These are phyloP conservation scores for Emericellopsis atlantica DNA, from an alignment of 2,329 filamentous ascomycete genomes.

Conservation along the genomic window DNA sequence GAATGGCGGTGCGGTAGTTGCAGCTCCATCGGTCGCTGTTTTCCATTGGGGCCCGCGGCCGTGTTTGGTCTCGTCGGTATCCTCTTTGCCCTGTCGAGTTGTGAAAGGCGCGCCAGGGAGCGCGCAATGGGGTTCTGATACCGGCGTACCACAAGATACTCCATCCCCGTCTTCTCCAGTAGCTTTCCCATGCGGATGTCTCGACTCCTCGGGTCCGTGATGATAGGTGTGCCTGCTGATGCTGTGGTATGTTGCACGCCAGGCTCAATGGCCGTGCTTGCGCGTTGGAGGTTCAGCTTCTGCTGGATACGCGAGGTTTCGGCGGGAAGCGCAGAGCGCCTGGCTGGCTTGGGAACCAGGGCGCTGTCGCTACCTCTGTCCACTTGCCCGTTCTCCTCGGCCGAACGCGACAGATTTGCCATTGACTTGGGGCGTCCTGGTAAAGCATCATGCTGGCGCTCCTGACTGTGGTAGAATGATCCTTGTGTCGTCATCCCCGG, in stretches of 20 bases:
- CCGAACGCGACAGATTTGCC: slow-evolving; percentile 17
- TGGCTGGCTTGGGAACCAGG: slow-evolving; percentile 30
- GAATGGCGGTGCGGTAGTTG: slow-evolving; percentile 14
- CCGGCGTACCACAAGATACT: slow-evolving; percentile 61
- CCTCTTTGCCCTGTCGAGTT: slow-evolving; percentile 33
- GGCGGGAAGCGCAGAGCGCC: slow-evolving; percentile 26
- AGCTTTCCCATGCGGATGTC: slow-evolving; percentile 53
- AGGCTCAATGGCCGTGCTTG: slow-evolving; percentile 50
- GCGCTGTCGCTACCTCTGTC: slow-evolving; percentile 27
- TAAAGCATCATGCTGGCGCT: slow-evolving; percentile 6
- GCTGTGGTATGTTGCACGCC: neutral
- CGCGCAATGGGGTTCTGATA: slow-evolving; percentile 60
- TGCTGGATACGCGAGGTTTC: slow-evolving; percentile 60
- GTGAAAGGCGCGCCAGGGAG: slow-evolving; percentile 36
- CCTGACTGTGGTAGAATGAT: slow-evolving; percentile 34
- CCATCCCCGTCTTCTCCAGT: slow-evolving; percentile 57
- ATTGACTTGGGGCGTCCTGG: slow-evolving; percentile 29
- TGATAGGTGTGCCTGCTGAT: too few species aligned
- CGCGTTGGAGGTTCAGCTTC: slow-evolving; percentile 62
- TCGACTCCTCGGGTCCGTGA: slow-evolving; percentile 18
- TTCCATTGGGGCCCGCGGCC: slow-evolving; percentile 16
- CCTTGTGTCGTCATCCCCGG: slow-evolving; percentile 36
- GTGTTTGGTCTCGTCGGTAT: slow-evolving; percentile 28
- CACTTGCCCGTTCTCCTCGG: slow-evolving; percentile 7
- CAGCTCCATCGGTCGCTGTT: slow-evolving; percentile 18